These are phyloP conservation scores for Boletus vinaceobasis DNA, from an alignment of 768 basidiomycete species.

Conservation along the genomic window DNA sequence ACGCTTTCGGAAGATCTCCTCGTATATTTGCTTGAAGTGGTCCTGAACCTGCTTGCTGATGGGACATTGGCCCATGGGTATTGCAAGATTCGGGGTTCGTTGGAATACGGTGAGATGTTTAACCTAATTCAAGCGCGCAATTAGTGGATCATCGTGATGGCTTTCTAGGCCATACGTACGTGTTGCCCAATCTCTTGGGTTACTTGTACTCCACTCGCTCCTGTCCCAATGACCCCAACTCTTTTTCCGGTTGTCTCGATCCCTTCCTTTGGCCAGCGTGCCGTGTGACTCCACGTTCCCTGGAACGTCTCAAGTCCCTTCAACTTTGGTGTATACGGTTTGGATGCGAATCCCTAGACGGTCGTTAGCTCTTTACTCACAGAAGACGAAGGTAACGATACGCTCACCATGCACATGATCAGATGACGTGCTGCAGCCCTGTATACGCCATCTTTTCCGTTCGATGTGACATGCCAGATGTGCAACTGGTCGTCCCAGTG, in stretches of 20 bases:
- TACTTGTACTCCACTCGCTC: constrained; percentile 14
- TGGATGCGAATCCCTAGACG: constrained; percentile 7
- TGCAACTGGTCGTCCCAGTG: constrained; percentile 13
- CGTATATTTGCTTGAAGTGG: constrained; percentile 9
- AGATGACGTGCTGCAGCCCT: constrained; percentile 11
- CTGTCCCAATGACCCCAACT: constrained; percentile 18
- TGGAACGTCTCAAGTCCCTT: constrained; percentile 10
- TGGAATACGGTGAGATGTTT: constrained; percentile 11
- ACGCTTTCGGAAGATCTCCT: constrained; percentile 5
- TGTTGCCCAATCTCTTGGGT: constrained; percentile 13
- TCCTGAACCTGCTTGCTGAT: constrained; percentile 9
- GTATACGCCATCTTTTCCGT: constrained; percentile 11
- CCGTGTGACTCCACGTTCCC: constrained; percentile 6
- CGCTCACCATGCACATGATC: constrained; percentile 11
- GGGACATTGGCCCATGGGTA: constrained; percentile 9
- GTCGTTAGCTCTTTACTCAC: neutral
- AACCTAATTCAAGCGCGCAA: neutral
- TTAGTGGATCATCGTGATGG: neutral
- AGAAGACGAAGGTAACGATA: neutral
- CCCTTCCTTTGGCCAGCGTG: constrained; percentile 14
- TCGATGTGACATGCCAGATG: constrained; percentile 1
- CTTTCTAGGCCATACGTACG: neutral
- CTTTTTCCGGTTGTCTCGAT: constrained; percentile 10
- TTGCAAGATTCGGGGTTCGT: constrained; percentile 14
- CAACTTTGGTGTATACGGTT: constrained; percentile 8